Conservation (phyloP, 306 rosid genomes). For the Rosa chinensis region DNA sequence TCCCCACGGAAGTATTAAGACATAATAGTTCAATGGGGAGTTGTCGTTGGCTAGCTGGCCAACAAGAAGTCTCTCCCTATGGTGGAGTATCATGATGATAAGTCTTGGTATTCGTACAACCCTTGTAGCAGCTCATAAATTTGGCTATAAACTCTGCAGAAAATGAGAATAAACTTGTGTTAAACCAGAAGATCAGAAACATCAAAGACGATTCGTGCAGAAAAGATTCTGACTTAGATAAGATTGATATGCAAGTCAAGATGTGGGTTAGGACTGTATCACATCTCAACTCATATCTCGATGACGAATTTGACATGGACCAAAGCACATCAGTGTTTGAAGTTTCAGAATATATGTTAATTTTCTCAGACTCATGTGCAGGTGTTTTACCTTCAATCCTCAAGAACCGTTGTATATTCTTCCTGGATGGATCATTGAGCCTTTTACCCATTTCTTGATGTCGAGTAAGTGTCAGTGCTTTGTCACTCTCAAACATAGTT, state of each 20-base stretch:
- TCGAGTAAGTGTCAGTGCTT: conserved; percentile 19
- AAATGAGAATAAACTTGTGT: not conserved
- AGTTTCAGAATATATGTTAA: too few species aligned
- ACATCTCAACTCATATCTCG: too few species aligned
- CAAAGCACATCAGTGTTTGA: too few species aligned
- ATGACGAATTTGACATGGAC: too few species aligned
- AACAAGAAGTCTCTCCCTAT: conserved; percentile 3
- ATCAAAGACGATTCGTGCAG: too few species aligned
- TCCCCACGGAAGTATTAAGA: not conserved
- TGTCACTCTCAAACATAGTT: conserved; percentile 34
- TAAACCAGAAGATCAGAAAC: not conserved
- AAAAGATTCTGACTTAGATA: too few species aligned
- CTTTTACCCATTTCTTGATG: conserved; percentile 2
- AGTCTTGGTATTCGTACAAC: conserved; percentile 8
- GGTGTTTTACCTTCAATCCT: conserved; percentile 49
- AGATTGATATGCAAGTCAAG: too few species aligned
- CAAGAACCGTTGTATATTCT: conserved; percentile 33
- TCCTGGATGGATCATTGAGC: conserved; percentile 17
- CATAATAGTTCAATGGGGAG: not conserved
- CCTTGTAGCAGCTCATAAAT: conserved; percentile 52
- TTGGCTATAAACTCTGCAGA: conserved; percentile 53
- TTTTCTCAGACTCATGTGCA: not conserved
- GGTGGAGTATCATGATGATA: not conserved
- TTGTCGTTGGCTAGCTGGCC: not conserved
- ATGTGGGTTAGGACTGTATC: too few species aligned